Percentiles rank a stretch among this genome's conserved stretches.
These are phyloP conservation scores for Corynascus novoguineensis DNA, from an alignment of 495 filamentous ascomycete species.

Conservation along the genomic window DNA sequence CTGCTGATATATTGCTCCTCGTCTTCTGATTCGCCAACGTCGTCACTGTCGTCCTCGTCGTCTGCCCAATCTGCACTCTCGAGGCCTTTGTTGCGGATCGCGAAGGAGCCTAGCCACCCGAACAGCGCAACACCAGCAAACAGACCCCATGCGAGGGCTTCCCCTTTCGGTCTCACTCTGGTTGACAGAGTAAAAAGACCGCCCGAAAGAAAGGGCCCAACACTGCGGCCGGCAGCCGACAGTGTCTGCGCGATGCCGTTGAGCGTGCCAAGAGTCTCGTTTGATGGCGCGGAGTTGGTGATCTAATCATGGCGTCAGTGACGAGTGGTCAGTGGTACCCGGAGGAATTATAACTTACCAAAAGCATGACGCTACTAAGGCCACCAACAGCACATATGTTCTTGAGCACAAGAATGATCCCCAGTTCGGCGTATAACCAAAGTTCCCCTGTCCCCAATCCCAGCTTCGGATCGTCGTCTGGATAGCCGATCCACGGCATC, in stretches of 20 bases:
- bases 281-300: conserved; percentile 84
- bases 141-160: conserved; percentile 73
- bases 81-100: conserved; percentile 60
- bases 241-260: conserved; percentile 94
- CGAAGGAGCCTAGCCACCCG: conserved; percentile 70
- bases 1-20: background rate
- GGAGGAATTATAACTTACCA: conserved; percentile 51
- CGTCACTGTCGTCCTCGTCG: background rate
- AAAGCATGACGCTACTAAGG: conserved; percentile 77
- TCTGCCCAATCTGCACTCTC: conserved; percentile 45
- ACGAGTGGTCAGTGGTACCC: background rate
- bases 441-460: conserved; percentile 51
- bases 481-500: conserved; percentile 87
- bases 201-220: conserved; percentile 84
- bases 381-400: conserved; percentile 84
- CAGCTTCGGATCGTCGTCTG: conserved; percentile 39
- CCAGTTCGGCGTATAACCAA: conserved; percentile 70
- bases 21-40: background rate
- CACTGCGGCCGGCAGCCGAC: conserved; percentile 81
- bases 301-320: conserved; percentile 51
- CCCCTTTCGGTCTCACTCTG: conserved; percentile 69
- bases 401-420: conserved; percentile 74
- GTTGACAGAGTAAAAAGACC: conserved; percentile 71
- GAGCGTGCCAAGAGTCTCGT: conserved; percentile 79
- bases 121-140: conserved; percentile 73